Conservation (phyloP, 495 filamentous ascomycete genomes). For the Aspergillus hancockii region DNA sequence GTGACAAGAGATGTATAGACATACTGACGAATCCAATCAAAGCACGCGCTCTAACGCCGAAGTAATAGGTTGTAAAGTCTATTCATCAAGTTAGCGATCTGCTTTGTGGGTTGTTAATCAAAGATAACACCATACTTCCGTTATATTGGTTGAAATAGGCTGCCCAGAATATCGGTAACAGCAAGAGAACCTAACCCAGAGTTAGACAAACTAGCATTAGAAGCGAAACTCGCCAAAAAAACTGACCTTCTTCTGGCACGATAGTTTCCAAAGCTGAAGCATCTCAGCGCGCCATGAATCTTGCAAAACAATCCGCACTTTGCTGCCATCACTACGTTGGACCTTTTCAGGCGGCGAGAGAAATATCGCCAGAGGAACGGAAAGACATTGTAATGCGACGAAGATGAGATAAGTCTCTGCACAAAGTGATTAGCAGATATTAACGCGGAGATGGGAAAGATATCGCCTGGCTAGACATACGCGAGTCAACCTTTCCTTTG, state of each 20-base stretch:
- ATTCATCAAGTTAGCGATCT: background rate
- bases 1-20: slow-evolving; percentile 6
- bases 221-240: no score
- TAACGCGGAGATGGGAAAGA: background rate
- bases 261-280: slow-evolving; percentile 31
- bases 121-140: slow-evolving; percentile 23
- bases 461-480: slow-evolving; percentile 13
- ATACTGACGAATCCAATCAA: slow-evolving; percentile 38
- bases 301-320: slow-evolving; percentile 47
- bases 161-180: slow-evolving; percentile 42
- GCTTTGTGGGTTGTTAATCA: background rate
- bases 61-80: slow-evolving; percentile 42
- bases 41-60: slow-evolving; percentile 39
- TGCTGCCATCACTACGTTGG: slow-evolving; percentile 54
- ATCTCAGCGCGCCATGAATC: slow-evolving; percentile 42
- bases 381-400: slow-evolving; percentile 58
- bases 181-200: slow-evolving; percentile 25
- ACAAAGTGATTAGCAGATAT: background rate
- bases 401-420: slow-evolving; percentile 57
- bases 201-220: background rate
- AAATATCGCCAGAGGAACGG: slow-evolving; percentile 53
- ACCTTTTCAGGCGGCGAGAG: slow-evolving; percentile 56
- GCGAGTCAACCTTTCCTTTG: slow-evolving; percentile 31
- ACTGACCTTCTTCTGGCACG: slow-evolving; percentile 28
- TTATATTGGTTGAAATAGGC: slow-evolving; percentile 42